These are phyloP conservation scores for Tolypocladium ophioglossoides DNA, from an alignment of 2,329 filamentous ascomycete species.

Conservation along the genomic window DNA sequence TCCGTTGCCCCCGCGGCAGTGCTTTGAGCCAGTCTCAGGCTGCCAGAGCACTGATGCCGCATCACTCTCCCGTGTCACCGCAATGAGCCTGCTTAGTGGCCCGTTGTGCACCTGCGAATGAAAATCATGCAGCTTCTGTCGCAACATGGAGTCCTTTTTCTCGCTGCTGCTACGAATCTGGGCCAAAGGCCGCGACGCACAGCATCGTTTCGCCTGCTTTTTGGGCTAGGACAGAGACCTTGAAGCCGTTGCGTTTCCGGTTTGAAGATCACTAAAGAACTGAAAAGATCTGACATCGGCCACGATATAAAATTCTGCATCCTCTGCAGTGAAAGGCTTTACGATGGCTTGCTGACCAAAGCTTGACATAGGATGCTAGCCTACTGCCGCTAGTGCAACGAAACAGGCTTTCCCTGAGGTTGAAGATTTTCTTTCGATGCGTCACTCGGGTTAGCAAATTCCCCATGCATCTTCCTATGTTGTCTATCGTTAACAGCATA, in stretches of 20 bases:
- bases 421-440: neutral
- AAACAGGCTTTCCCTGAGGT: neutral
- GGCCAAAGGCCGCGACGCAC: constrained; percentile 53
- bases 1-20: constrained; percentile 3
- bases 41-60: neutral
- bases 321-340: neutral
- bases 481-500: neutral
- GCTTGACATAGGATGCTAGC: neutral
- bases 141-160: constrained; percentile 43
- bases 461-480: neutral
- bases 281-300: constrained; percentile 64
- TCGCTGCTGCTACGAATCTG: constrained; percentile 30
- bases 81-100: constrained; percentile 1
- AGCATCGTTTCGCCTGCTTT: constrained; percentile 14
- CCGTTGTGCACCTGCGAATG: neutral
- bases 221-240: constrained; percentile 7
- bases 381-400: neutral
- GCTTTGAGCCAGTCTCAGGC: neutral
- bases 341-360: neutral
- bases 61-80: neutral
- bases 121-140: constrained; percentile 14
- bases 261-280: constrained; percentile 44
- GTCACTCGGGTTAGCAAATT: neutral
- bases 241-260: constrained; percentile 40
- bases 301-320: neutral